A percentile compares a stretch with the other conserved stretches of the same genome.
Conservation (phyloP, 2,329 filamentous ascomycete genomes). For the Fusarium gaditjirri region DNA sequence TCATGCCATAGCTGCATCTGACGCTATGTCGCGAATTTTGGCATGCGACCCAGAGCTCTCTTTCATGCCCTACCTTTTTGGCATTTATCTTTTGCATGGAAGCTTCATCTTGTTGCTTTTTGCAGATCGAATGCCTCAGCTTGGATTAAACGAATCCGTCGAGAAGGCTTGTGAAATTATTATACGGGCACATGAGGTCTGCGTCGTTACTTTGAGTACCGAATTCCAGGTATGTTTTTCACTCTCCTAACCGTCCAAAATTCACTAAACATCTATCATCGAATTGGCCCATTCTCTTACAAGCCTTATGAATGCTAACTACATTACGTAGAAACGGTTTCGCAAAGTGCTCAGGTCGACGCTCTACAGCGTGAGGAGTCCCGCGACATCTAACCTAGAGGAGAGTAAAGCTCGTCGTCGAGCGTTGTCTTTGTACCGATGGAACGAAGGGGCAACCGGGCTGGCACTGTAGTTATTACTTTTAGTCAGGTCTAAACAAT, state of each 20-base stretch:
- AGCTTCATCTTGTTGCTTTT: neutral
- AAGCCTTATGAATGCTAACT: neutral
- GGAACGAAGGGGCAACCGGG: neutral
- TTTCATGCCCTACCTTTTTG: neutral
- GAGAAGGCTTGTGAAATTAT: neutral
- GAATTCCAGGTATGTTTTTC: neutral
- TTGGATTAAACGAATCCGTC: neutral
- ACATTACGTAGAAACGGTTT: neutral
- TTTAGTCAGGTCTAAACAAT: fast-evolving
- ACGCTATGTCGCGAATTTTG: neutral
- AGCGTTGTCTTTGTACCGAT: neutral
- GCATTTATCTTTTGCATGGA: neutral
- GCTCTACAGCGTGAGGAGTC: neutral
- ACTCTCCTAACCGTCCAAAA: too few species aligned
- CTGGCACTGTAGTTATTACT: neutral
- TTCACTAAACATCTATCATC: too few species aligned
- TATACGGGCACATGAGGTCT: neutral
- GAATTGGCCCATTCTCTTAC: too few species aligned
- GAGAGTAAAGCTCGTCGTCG: neutral
- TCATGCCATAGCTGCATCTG: neutral
- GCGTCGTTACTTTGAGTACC: neutral
- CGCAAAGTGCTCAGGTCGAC: neutral
- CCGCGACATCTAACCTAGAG: neutral
- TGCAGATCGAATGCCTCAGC: neutral
- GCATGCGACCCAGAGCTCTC: neutral